These are phyloP conservation scores for Oxytropis ochrocephala DNA, from an alignment of 306 rosid genomes.

Conservation along the genomic window DNA sequence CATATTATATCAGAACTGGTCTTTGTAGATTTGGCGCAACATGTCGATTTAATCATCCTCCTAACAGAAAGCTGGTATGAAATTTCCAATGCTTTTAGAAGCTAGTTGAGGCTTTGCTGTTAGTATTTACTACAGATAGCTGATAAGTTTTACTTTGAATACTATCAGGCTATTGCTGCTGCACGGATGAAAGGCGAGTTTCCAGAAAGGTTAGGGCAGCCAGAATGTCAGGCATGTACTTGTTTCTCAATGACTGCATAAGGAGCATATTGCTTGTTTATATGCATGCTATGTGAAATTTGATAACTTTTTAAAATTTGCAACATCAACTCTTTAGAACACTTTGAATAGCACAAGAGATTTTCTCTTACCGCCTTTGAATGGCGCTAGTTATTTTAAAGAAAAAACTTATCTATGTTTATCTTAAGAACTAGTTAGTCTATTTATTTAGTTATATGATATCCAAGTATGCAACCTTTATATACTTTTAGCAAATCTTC, in stretches of 20 bases:
- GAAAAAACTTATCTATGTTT: neutral
- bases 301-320: conserved; percentile 5
- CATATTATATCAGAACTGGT: conserved; percentile 92
- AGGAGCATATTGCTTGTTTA: conserved; percentile 32
- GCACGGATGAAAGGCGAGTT: conserved; percentile 98
- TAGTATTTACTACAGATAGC: too few relatives aligned
- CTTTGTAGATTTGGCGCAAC: conserved; percentile 96
- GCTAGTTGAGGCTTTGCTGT: neutral
- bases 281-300: conserved; percentile 19
- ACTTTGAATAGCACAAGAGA: neutral
- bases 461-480: neutral
- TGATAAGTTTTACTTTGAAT: conserved; percentile 18
- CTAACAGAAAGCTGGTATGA: conserved; percentile 87
- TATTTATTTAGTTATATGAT: neutral
- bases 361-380: neutral
- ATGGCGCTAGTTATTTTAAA: too few relatives aligned
- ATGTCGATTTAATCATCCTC: conserved; percentile 95
- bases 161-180: conserved; percentile 84
- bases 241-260: conserved; percentile 30
- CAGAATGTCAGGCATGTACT: conserved; percentile 95
- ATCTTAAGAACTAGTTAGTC: conserved; percentile 5
- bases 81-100: conserved; percentile 22
- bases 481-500: neutral
- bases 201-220: conserved; percentile 95
- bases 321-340: neutral